Base-by-base conservation (phyloP, 208 protist genomes). In the Acanthamoeba triangularis region DNA sequence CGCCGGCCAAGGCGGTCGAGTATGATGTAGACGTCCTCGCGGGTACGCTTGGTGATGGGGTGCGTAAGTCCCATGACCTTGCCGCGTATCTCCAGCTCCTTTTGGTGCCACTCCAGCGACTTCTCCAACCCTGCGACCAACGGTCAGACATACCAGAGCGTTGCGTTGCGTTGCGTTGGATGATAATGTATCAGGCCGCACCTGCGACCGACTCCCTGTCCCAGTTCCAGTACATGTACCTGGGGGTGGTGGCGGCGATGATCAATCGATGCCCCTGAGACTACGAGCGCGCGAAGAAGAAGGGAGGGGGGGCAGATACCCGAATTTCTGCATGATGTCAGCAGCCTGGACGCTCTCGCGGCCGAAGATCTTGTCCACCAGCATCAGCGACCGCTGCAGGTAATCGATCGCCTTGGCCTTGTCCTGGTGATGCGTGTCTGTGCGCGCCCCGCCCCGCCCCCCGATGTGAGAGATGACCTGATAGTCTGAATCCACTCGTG, bases 301-400 rank as follows among this genome's bases (percentile, higher is more conserved):
- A n/a, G 47, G 25, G 56, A 37, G 1, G 28, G 2, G 2, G 28
- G n/a, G 28, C 5, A 23, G 0, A 25, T 67, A 90, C 47, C 84
- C 84, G 65, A 90, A 90, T 23, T 90, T 90, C 41, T 90, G 84
- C 84, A 90, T 90, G 59, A 90, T 90, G 52, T 90, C 84, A 10
- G 84, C 84, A 23, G 84, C 84, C 25, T 90, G 84, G 33, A 67
- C 25, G 84, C 84, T 90, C 54, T 90, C 84, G 13, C 35, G n/a
- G 28, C 84, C 84, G 23, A 90, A 61, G n/a, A 90, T 35, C 84
- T 67, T 90, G 35, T 90, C 35, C 25, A 90, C 84, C 33, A 90
- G 52, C n/a, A 1, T 49, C 6, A 90, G 49, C 84, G 84, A 90
- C 2, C 59, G 49, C 84, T 90, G 84, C 47, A 90, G 84, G 41